phyloP scores from a whole-genome alignment of 1,139 yeast species.

The Fermentozyma sake region DNA sequence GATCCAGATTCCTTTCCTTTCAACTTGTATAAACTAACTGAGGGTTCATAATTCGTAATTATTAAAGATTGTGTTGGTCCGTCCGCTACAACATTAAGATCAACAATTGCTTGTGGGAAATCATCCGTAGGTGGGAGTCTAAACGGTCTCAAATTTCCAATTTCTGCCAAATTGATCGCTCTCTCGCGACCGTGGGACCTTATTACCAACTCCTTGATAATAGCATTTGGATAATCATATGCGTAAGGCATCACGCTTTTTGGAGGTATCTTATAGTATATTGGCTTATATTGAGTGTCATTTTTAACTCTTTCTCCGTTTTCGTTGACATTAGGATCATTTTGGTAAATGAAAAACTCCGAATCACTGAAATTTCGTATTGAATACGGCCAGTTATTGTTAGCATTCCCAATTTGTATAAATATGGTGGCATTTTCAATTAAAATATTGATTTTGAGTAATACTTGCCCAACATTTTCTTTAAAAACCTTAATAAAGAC shows the following conservation, averaged over 20 bases:
- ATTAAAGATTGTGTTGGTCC: conserved; percentile 91
- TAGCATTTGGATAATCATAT: conserved; percentile 94
- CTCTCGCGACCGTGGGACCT: conserved; percentile 73
- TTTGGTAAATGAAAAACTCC: conserved; percentile 82
- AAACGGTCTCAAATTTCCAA: conserved; percentile 88
- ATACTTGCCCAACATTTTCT: conserved; percentile 58
- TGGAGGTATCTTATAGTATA: conserved; percentile 77
- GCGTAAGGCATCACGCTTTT: conserved; percentile 97
- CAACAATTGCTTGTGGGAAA: conserved; percentile 54
- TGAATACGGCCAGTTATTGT: conserved; percentile 86
- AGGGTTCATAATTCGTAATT: conserved; percentile 77
- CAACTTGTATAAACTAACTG: conserved; percentile 66
- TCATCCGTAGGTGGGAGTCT: conserved; percentile 54
- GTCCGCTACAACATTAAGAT: conserved; percentile 90
- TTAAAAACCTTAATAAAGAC: conserved; percentile 66
- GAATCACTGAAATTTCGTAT: conserved; percentile 82
- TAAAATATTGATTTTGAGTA: conserved; percentile 68
- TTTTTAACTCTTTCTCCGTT: conserved; percentile 57
- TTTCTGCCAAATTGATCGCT: conserved; percentile 81
- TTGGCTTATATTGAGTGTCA: conserved; percentile 58
- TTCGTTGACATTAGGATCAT: conserved; percentile 74
- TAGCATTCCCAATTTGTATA: conserved; percentile 68
- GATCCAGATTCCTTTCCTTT: conserved; percentile 21
- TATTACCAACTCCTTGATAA: conserved; percentile 72
- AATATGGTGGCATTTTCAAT: conserved; percentile 81